These are phyloP conservation scores for Diplogelasinospora grovesii DNA, from an alignment of 495 filamentous ascomycete genomes.

Conservation along the genomic window DNA sequence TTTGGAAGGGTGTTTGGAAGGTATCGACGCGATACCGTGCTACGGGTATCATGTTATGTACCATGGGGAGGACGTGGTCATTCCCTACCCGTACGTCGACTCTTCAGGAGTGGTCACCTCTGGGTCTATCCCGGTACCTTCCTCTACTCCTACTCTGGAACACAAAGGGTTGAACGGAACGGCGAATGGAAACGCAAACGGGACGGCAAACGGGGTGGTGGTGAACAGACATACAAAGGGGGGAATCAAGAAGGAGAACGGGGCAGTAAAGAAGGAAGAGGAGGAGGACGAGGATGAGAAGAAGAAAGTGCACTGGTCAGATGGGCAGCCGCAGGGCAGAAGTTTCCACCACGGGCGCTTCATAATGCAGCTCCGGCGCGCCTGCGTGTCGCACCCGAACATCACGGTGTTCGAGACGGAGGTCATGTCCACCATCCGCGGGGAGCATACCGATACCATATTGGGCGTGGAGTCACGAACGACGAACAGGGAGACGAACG, in stretches of 20 bases:
- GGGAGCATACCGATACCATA: constrained; percentile 52
- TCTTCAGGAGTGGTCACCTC: constrained; percentile 17
- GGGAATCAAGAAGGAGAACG: constrained; percentile 6
- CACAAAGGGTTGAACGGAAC: no score
- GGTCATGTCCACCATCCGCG: constrained; percentile 54
- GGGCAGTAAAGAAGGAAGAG: not conserved
- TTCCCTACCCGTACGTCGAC: constrained; percentile 60
- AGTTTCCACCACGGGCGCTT: constrained; percentile 83
- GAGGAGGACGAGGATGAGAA: constrained; percentile 10
- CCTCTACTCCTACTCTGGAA: no score
- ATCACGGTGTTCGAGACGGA: constrained; percentile 70
- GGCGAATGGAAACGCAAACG: constrained; percentile 9
- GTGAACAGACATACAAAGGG: no score
- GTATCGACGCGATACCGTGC: constrained; percentile 75
- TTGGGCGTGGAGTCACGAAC: constrained; percentile 70
- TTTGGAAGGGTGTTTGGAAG: constrained; percentile 73
- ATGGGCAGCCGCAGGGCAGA: constrained; percentile 53
- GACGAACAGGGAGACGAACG: constrained; percentile 40
- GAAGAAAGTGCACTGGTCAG: not conserved
- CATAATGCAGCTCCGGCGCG: constrained; percentile 64
- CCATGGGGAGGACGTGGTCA: constrained; percentile 66
- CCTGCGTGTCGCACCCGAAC: constrained; percentile 59
- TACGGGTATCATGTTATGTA: constrained; percentile 86
- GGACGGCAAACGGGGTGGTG: not conserved
- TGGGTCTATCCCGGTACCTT: no score